Evolutionary conservation across 768 basidiomycete genomes (phyloP), one percentile per base, ranked within the genome.

Genomic region (Leucocoprinus leucothites): DNA sequence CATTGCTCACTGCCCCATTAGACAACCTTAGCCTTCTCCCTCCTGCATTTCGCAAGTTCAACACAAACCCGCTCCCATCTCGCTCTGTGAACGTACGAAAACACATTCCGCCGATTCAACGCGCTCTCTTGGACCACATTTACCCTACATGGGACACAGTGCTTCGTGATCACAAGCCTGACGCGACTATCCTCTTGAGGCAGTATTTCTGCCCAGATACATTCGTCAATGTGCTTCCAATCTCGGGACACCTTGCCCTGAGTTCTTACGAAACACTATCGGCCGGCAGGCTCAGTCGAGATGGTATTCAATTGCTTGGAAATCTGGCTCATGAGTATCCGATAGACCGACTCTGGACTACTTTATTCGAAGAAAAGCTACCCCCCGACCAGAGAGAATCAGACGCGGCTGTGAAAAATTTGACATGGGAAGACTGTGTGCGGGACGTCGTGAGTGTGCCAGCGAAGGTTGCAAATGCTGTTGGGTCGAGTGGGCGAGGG

Each of bases 401-500:
- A 5, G 65, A 71, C 47, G 60, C 58, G 1, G 57, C 59, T 24
- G 69, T 67, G 55, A 66, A 65, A 38, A 69, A 66, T 28, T 61
- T 79, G 19, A 62, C 64, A 43, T 97, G 94, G 94, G 88, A 91
- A 60, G 87, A 93, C 60, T 83, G 79, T 59, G 81, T 94, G 21
- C 82, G 81, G 28, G 78, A 82, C 56, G 51, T 86, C 1, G 74
- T 85, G 48, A 75, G 82, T 14, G 69, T 95, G 7, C 93, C 95
- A 31, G 74, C 75, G n/a, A 92, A 85, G 67, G 82, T 89, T 7
- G 86, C 89, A 21, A 97, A 98, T 69, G 79, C 81, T 2, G 66
- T 85, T 31, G 79, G 74, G 25, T 74, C 71, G 19, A 31, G 71
- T 72, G 44, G 64, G 63, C 25, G 63, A 3, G 62, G 41, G 8